phyloP scores from a whole-genome alignment of 352 stramenopile genomes.

The Globisporangium lucens region DNA sequence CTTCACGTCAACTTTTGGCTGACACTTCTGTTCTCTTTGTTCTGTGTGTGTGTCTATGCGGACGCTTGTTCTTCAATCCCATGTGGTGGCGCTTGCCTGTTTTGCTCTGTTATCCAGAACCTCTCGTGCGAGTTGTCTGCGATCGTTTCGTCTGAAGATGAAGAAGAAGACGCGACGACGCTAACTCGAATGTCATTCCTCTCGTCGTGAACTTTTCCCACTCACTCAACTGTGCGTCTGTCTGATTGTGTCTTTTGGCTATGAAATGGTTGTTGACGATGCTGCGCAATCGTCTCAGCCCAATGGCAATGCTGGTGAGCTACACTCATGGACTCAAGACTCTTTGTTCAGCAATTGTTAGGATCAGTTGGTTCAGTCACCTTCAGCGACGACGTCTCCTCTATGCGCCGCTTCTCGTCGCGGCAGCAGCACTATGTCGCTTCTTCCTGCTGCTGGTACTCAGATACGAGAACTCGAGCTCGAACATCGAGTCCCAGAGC shows the following conservation, averaged over 20 bases:
- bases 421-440: background rate
- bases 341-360: background rate
- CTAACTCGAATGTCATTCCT: constrained; percentile 21
- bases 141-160: constrained; percentile 19
- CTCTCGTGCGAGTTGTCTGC: constrained; percentile 23
- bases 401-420: background rate
- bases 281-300: background rate
- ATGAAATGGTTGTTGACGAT: background rate
- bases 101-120: constrained; percentile 11
- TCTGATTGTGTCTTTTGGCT: background rate
- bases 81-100: background rate
- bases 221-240: background rate
- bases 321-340: background rate
- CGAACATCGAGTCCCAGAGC: constrained; percentile 83
- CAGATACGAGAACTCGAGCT: constrained; percentile 68
- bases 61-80: background rate
- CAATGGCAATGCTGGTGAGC: background rate
- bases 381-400: background rate
- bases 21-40: background rate
- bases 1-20: background rate
- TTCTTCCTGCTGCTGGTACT: constrained; percentile 2
- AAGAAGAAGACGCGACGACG: constrained; percentile 19
- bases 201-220: constrained; percentile 10
- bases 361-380: too few relatives aligned
- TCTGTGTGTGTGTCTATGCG: background rate